phyloP scores from a whole-genome alignment of 768 basidiomycete species.

The Xerocomus potaroensis region DNA sequence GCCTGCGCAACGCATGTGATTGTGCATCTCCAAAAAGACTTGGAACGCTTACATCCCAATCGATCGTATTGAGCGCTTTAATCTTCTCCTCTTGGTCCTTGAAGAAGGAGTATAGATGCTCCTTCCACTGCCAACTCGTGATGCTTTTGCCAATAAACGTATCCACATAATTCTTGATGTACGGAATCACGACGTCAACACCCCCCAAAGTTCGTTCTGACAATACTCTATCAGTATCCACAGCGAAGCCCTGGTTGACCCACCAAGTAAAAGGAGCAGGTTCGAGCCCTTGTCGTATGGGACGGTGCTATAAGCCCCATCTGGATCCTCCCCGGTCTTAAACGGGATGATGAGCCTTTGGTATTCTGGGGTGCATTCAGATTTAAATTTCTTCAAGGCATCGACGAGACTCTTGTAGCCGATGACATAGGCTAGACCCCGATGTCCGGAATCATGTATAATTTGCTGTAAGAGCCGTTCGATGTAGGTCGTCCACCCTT shows the following conservation, averaged over 20 bases:
- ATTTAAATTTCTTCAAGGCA: slow-evolving; percentile 56
- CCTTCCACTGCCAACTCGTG: slow-evolving; percentile 54
- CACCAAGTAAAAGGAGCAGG: slow-evolving; percentile 80
- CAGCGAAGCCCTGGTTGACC: background rate
- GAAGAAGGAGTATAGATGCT: slow-evolving; percentile 53
- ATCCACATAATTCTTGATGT: slow-evolving; percentile 50
- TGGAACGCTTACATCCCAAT: slow-evolving; percentile 48
- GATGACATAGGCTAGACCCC: slow-evolving; percentile 77
- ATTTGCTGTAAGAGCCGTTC: slow-evolving; percentile 74
- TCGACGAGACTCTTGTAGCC: slow-evolving; percentile 71
- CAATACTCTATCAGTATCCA: background rate
- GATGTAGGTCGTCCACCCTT: slow-evolving; percentile 93
- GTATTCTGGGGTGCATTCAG: slow-evolving; percentile 58
- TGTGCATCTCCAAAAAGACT: background rate
- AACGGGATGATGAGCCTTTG: slow-evolving; percentile 74
- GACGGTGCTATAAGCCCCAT: slow-evolving; percentile 68
- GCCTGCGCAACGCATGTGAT: slow-evolving; percentile 26
- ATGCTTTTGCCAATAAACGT: slow-evolving; percentile 56
- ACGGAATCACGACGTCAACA: slow-evolving; percentile 51
- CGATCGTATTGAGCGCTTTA: slow-evolving; percentile 44
- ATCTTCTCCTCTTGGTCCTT: slow-evolving; percentile 40
- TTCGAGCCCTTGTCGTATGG: slow-evolving; percentile 93
- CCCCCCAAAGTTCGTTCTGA: slow-evolving; percentile 54
- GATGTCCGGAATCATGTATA: slow-evolving; percentile 67
- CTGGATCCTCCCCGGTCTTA: slow-evolving; percentile 68